Base-by-base conservation (phyloP, 805 yeast species). In the Candida tallmaniae region DNA sequence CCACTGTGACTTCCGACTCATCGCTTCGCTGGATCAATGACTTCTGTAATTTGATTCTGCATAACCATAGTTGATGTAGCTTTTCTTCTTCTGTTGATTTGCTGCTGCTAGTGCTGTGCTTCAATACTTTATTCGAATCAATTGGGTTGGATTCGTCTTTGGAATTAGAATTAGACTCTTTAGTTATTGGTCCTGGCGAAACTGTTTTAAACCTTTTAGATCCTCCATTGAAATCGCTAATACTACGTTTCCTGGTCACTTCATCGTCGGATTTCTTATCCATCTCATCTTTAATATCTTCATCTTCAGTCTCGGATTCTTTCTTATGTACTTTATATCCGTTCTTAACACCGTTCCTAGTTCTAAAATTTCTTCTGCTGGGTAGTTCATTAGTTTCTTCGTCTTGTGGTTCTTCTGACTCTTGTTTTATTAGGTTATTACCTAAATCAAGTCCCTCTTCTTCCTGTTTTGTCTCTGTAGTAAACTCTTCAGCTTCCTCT, bases 11-110 rank as follows among this genome's bases (percentile, higher is more conserved):
- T 5, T 65, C 65, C 5, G 59, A 58, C 14, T 51, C 51, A 10
- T 45, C 51, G 39, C 60, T 66, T 46, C 77, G 45, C 46, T 72
- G 76, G 30, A 73, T 58, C 18, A 74, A 54, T 6, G 74, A 64
- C 44, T 68, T 56, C 51, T 74, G 79, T 28, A 74, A 58, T 40
- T 61, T 65, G 29, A 65, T 65, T 23, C 79, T 59, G 44, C 74
- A 70, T 5, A 62, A 52, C 72, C 73, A 68, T 32, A 68, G 54
- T 46, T 66, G 71, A 31, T 65, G 69, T 34, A 62, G 62, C 41
- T 59, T 60, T 36, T 68, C 73, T 27, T 65, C 67, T 12, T 62
- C 66, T 7, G 60, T 26, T 44, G 39, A 15, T 13, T 22, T 29
- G 22, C 10, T 7, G 10, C 23, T 21, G 9, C 23, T 21, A 8